Evolutionary conservation across 305 asterid species (phyloP).

Genomic region (Salvia sclarea): DNA sequence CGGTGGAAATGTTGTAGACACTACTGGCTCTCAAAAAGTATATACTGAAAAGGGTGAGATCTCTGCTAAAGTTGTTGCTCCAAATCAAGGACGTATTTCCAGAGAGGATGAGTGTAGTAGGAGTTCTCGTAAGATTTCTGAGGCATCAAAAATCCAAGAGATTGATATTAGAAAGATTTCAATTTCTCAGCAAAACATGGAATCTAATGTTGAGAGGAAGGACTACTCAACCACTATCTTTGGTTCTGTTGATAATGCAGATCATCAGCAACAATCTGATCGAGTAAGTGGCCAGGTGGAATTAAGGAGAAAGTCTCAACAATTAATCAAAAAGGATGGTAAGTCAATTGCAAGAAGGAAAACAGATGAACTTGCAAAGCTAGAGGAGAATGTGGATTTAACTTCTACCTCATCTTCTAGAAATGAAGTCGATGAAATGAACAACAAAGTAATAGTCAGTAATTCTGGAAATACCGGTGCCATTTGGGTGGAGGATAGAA

Average conservation of each 20-base stretch:
- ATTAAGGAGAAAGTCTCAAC: conserved; percentile 44
- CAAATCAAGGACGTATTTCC: conserved; percentile 38
- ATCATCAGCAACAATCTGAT: conserved; percentile 41
- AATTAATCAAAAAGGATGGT: conserved; percentile 38
- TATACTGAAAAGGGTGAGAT: conserved; percentile 40
- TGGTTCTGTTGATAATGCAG: conserved; percentile 38
- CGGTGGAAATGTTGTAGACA: conserved; percentile 35
- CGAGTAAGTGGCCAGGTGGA: conserved; percentile 45
- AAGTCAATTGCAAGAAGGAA: conserved; percentile 37
- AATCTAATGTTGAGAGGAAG: conserved; percentile 42
- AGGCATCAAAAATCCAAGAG: conserved; percentile 50
- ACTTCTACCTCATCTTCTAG: too few species aligned
- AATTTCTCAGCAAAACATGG: conserved; percentile 45
- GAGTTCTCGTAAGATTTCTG: conserved; percentile 41
- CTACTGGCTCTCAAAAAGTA: conserved; percentile 44
- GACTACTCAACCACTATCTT: conserved; percentile 37
- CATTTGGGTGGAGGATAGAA: conserved; percentile 35
- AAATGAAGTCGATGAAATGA: conserved; percentile 42
- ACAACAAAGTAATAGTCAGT: conserved; percentile 31
- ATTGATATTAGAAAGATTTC: conserved; percentile 48
- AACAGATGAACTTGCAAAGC: conserved; percentile 42
- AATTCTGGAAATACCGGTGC: conserved; percentile 36
- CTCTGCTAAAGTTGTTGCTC: conserved; percentile 41
- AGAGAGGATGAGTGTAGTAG: conserved; percentile 54
- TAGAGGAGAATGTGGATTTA: conserved; percentile 41